Base-by-base conservation (phyloP, 352 stramenopile genomes). In the Pythium sukuiense region DNA sequence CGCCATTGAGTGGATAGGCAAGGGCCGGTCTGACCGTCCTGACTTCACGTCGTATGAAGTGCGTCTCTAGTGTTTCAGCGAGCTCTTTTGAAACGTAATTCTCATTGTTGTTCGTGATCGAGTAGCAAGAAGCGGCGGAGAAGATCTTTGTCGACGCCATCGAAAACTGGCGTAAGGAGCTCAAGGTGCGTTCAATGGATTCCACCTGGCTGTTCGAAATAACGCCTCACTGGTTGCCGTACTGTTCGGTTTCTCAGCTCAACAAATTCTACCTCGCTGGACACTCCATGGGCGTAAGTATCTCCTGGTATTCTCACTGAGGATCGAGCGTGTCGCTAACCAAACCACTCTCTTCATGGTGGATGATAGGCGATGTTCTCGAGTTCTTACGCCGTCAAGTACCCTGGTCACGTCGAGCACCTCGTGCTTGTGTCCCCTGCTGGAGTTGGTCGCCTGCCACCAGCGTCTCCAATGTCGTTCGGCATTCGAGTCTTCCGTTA, bases 1-100 rank as follows among this genome's bases (percentile, higher is more conserved):
- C 26, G 81, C 83, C 24, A 67, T 92, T 30, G 83, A 92, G 58
- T 92, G 83, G 83, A 27, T 90, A 13, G 83, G 83, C 46, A 81
- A 79, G 26, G 83, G 81, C 12, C 77, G 80, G 45, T 90, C 81
- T 0, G 71, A 89, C 68, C 83, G 83, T 3, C 83, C 83, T 5
- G 70, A 79, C 7, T 87, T 88, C 53, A 60, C 53, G 26, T 85
- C 76, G 2, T 87, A 88, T 43, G 72, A 85, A 60, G 83, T 92
- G 63, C 32, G 32, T 0, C 11, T 37, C 32, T 37, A 37, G n/a
- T n/a, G n/a, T n/a, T n/a, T n/a, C n/a, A n/a, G n/a, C n/a, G n/a
- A n/a, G n/a, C n/a, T n/a, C n/a, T n/a, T 37, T 37, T 37, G 32
- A 9, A 9, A 11, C 32, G 6, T 37, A 6, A 37, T 37, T 9